A percentile compares a stretch with the other conserved stretches of the same genome.
phyloP scores from a whole-genome alignment of 768 basidiomycete species.

The Phaeotremella fagi region DNA sequence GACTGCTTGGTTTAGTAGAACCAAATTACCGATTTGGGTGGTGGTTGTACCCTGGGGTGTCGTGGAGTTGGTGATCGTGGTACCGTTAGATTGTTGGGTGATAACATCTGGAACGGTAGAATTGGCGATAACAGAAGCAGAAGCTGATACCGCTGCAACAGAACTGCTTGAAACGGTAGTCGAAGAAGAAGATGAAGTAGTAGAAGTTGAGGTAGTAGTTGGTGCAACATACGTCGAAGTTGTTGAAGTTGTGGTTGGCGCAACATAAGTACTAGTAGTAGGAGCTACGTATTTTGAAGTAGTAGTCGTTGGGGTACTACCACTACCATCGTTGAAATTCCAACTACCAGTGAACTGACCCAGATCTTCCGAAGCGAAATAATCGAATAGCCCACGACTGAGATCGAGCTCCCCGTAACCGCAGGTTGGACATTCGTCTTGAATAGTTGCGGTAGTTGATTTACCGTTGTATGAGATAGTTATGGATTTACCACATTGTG shows the following conservation, averaged over 20 bases:
- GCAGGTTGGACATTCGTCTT: constrained; percentile 70
- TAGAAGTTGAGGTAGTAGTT: constrained; percentile 17
- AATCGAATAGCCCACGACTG: constrained; percentile 61
- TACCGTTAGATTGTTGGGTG: neutral
- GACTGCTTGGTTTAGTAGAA: constrained; percentile 34
- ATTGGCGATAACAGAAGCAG: neutral
- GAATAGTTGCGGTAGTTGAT: constrained; percentile 57
- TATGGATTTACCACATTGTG: constrained; percentile 61
- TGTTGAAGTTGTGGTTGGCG: constrained; percentile 18
- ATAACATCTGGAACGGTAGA: neutral
- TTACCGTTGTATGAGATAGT: constrained; percentile 62
- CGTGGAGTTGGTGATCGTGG: constrained; percentile 6
- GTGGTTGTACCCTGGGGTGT: constrained; percentile 5
- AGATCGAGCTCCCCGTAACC: constrained; percentile 65
- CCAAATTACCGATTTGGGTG: constrained; percentile 22
- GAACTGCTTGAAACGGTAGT: constrained; percentile 9
- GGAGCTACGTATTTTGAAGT: constrained; percentile 14
- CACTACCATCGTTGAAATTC: constrained; percentile 54
- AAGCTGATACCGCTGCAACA: constrained; percentile 13
- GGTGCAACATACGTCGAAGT: constrained; percentile 27
- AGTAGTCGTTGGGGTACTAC: constrained; percentile 2
- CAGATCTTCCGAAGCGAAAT: constrained; percentile 52
- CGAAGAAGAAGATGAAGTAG: constrained; percentile 13
- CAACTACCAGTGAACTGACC: constrained; percentile 65
- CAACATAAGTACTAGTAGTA: constrained; percentile 20